Evolutionary conservation across 192 early-diverging fungal species (phyloP).

Genomic region (Allomyces macrogynus): DNA sequence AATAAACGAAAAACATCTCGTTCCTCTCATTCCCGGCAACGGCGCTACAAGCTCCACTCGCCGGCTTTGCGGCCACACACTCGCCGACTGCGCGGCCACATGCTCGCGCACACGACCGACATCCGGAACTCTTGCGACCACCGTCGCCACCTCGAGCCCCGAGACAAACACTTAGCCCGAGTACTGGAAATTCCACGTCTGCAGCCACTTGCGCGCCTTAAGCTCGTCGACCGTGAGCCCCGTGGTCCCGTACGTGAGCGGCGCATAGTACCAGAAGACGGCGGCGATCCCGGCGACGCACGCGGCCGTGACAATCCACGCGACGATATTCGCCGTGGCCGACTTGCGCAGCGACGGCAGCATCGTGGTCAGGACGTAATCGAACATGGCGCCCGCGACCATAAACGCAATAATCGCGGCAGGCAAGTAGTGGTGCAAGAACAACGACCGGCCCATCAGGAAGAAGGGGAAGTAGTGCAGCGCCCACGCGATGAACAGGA

Average conservation of each 20-base stretch:
- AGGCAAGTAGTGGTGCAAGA: constrained; percentile 90
- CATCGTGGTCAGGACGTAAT: constrained; percentile 49
- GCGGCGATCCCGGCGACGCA: constrained; percentile 22
- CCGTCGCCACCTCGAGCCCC: neutral
- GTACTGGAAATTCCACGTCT: constrained; percentile 75
- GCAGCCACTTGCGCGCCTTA: constrained; percentile 40
- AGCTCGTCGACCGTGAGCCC: constrained; percentile 35
- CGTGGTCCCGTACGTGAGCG: constrained; percentile 67
- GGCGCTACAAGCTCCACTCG: too few relatives aligned
- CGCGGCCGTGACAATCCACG: constrained; percentile 14
- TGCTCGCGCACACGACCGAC: too few relatives aligned
- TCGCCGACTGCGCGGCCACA: too few relatives aligned
- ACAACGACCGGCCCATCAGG: constrained; percentile 74
- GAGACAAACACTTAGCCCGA: constrained; percentile 11
- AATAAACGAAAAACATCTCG: too few relatives aligned
- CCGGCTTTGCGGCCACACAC: too few relatives aligned
- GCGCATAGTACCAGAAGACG: constrained; percentile 60
- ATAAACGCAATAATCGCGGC: constrained; percentile 64
- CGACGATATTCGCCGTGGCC: constrained; percentile 9
- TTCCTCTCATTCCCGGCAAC: too few relatives aligned
- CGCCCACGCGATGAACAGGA: constrained; percentile 64
- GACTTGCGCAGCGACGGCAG: constrained; percentile 14
- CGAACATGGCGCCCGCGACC: constrained; percentile 46
- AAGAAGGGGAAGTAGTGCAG: constrained; percentile 86
- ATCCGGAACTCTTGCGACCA: too few relatives aligned